These are phyloP conservation scores for Cystofilobasidium macerans DNA, from an alignment of 768 basidiomycete species.

Conservation along the genomic window DNA sequence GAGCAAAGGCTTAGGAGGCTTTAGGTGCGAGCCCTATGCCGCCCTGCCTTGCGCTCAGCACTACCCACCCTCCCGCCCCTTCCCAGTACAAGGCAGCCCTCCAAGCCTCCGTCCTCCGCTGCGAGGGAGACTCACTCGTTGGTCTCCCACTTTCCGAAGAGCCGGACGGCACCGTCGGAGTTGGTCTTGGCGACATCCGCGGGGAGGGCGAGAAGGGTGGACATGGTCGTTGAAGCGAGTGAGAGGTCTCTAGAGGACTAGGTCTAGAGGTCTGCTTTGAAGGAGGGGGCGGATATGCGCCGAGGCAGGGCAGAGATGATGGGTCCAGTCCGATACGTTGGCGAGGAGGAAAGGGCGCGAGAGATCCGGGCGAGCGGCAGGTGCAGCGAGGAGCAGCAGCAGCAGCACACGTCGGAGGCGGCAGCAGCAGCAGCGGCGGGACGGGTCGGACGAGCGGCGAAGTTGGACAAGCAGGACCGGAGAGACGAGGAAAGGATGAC, in stretches of 20 bases:
- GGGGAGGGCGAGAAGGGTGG: constrained; percentile 34
- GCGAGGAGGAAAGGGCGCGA: background rate
- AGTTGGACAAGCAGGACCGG: too few species aligned
- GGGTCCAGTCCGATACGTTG: background rate
- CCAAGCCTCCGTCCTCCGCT: background rate
- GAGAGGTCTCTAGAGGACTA: background rate
- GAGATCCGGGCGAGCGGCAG: background rate
- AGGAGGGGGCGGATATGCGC: background rate
- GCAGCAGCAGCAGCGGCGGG: background rate
- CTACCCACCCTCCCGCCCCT: background rate
- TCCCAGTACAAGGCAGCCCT: background rate
- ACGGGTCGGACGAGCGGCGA: background rate
- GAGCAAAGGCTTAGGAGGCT: too few species aligned
- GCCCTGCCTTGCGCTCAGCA: too few species aligned
- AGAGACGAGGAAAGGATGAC: too few species aligned
- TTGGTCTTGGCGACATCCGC: constrained; percentile 40
- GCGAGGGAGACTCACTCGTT: constrained; percentile 61
- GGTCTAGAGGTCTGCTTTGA: background rate
- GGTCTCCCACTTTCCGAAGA: constrained; percentile 98
- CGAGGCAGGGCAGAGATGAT: background rate
- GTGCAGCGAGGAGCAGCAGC: background rate
- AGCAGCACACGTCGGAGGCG: background rate
- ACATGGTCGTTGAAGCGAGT: background rate
- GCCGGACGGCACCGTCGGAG: constrained; percentile 54
- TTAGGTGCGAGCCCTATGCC: too few species aligned